These are phyloP conservation scores for Calonectria fujianensis DNA, from an alignment of 2,329 filamentous ascomycete genomes.

Conservation along the genomic window DNA sequence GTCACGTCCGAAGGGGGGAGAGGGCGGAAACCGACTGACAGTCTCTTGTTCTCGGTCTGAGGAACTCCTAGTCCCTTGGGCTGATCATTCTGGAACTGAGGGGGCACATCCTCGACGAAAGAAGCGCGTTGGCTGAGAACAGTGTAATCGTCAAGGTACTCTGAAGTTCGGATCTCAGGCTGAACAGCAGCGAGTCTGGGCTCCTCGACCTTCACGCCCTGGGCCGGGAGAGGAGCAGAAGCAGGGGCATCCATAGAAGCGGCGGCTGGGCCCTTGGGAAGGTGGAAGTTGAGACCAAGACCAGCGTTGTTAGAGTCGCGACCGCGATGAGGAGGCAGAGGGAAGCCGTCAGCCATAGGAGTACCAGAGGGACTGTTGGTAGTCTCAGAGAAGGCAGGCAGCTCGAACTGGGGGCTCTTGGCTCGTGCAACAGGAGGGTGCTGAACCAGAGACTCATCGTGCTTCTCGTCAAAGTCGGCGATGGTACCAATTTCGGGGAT, in stretches of 20 bases:
- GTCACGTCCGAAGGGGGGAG: constrained; percentile 89
- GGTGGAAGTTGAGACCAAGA: constrained; percentile 61
- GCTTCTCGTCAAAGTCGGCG: constrained; percentile 56
- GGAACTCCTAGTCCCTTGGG: constrained; percentile 71
- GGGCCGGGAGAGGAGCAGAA: constrained; percentile 48
- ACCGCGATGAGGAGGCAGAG: constrained; percentile 54
- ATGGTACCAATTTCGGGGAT: constrained; percentile 64
- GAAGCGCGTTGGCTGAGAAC: constrained; percentile 56
- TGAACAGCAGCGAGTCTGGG: constrained; percentile 52
- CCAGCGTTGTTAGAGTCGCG: constrained; percentile 51
- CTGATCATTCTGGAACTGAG: constrained; percentile 48
- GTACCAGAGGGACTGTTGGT: constrained; percentile 40
- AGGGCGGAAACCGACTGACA: constrained; percentile 86
- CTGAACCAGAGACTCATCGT: constrained; percentile 53
- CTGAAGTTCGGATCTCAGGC: constrained; percentile 56
- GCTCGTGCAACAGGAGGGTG: constrained; percentile 56
- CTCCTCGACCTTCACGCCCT: constrained; percentile 44
- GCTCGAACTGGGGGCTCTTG: constrained; percentile 56
- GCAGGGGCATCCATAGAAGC: constrained; percentile 43
- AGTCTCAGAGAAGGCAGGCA: constrained; percentile 44
- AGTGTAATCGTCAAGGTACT: constrained; percentile 59
- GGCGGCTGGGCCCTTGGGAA: constrained; percentile 56
- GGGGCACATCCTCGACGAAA: constrained; percentile 47
- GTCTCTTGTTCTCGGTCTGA: constrained; percentile 71
- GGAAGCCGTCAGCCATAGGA: constrained; percentile 49